Base-by-base conservation (phyloP, 495 filamentous ascomycete genomes). In the Xylaria sp. region DNA sequence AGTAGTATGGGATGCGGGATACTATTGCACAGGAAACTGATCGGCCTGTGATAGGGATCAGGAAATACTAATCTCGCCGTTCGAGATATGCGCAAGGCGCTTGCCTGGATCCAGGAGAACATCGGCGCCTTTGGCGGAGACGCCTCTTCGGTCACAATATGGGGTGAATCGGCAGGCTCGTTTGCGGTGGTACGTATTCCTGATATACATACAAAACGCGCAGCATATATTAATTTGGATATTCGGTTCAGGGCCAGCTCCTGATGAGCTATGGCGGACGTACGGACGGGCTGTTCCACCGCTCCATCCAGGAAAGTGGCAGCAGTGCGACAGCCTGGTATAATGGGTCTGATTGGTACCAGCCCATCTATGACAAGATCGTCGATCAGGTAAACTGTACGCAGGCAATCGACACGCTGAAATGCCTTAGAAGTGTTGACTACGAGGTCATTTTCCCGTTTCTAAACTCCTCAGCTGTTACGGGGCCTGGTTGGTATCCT, bases 41-140 rank as follows among this genome's bases (percentile, higher is more conserved):
- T 66, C 0, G 14, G 14, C 68, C 0, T 3, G 21, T 14, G 5
- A 57, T 62, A 78, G 76, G 76, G 76, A 7, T 78, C 79, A 8
- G 79, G 79, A 40, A 80, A 81, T 58, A 79, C 79, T 5, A 81
- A 80, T 67, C 65, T 81, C 14, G 77, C 77, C 29, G 66, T 90
- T 11, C 81, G 86, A 5, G 88, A 90, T 65, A 87, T 89, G 76
- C 83, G 86, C 1, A 80, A 82, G 4, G 88, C 83, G 21, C 73
- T 90, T 29, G 74, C 87, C 55, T 90, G 88, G 88, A 80, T 88
- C 1, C 84, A 86, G 14, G 86, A 89, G 67, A 89, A 89, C 52
- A 88, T 89, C 63, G 82, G 78, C 14, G 80, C 72, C 1, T 90
- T 89, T 76, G 88, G 88, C 5, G 88, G 88, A 4, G 84, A 90